phyloP scores from a whole-genome alignment of 371 early-diverging fungal species.

The Lichtheimia corymbifera region DNA sequence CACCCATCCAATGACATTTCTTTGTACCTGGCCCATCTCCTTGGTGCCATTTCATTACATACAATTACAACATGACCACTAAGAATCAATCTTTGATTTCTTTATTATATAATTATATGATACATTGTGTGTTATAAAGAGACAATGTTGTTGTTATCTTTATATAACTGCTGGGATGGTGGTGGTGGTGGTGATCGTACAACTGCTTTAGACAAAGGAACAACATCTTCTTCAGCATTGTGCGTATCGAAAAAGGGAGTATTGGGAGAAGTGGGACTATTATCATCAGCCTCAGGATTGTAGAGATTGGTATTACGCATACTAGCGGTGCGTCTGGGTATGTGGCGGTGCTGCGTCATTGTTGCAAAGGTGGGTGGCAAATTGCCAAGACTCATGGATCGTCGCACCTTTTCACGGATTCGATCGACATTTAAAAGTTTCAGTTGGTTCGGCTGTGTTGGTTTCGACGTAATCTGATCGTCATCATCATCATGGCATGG shows the following conservation, averaged over 20 bases:
- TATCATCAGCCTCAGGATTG: slow-evolving; percentile 24
- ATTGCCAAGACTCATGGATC: slow-evolving; percentile 25
- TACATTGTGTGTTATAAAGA: too few species aligned
- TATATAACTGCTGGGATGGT: background rate
- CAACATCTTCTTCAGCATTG: slow-evolving; percentile 1
- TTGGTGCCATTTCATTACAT: slow-evolving; percentile 11
- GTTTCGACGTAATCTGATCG: background rate
- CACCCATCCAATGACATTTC: slow-evolving; percentile 4
- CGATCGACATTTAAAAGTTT: slow-evolving; percentile 14
- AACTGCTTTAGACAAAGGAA: slow-evolving; percentile 17
- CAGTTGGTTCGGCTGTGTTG: slow-evolving; percentile 3
- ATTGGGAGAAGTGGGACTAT: slow-evolving; percentile 40
- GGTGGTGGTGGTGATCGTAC: background rate
- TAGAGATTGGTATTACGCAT: slow-evolving; percentile 17
- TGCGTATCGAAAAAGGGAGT: slow-evolving; percentile 13
- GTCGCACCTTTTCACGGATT: slow-evolving; percentile 26
- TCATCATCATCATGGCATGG: background rate
- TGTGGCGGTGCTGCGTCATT: slow-evolving; percentile 33
- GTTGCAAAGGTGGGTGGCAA: slow-evolving; percentile 7
- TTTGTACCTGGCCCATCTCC: slow-evolving; percentile 4
- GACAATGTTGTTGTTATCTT: too few species aligned
- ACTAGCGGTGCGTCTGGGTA: slow-evolving; percentile 44
- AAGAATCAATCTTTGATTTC: background rate
- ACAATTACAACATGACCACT: slow-evolving; percentile 8
- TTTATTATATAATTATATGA: background rate